Evolutionary conservation across 2,329 filamentous ascomycete genomes (phyloP), one percentile per base, ranked within the genome.

Genomic region (Phaeosphaeria sp.): DNA sequence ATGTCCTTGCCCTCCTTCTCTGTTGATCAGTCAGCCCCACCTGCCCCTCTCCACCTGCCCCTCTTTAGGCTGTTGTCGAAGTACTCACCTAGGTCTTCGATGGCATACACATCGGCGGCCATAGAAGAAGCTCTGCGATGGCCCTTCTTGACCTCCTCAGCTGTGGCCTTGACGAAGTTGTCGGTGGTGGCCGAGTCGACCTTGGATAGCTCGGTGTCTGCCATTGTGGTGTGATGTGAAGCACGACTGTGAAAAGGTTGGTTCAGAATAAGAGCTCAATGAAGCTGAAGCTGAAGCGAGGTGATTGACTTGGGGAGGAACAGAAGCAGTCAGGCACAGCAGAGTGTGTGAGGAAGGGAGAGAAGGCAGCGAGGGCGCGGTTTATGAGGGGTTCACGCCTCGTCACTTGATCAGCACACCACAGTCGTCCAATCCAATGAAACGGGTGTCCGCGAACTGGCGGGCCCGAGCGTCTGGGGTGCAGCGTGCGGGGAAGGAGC

Each of bases 61-160:
- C 62, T 55, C 49, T 24, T 49, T 47, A 60, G 55, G 58, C 57
- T 49, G 61, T 51, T 51, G 53, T 43, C 48, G 51, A 36, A 39
- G 56, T 42, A 79, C 89, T 79, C 84, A 96, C 93, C 89, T 65
- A 97, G 85, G 68, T 97, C 93, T 69, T 88, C 87, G 80, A 97
- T 90, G 80, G 93, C 96, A 80, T 84, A 88, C 56, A 94, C 87
- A 67, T 90, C 91, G 60, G 89, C 84, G 46, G 86, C 85, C 73
- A 84, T 87, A 55, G 91, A 94, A 78, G 91, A 93, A 62, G 84
- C 82, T 80, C 92, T 87, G 69, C 89, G 86, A 75, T 89, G 85
- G 65, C 80, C 80, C 77, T 86, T 86, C 70, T 83, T 82, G 65
- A 92, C 89, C 75, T 89, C 86, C 57, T 88, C 89, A 17, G 52